Evolutionary conservation across 176 grass and related monocot genomes (phyloP).

Genomic region (Tuctoria greenei): DNA sequence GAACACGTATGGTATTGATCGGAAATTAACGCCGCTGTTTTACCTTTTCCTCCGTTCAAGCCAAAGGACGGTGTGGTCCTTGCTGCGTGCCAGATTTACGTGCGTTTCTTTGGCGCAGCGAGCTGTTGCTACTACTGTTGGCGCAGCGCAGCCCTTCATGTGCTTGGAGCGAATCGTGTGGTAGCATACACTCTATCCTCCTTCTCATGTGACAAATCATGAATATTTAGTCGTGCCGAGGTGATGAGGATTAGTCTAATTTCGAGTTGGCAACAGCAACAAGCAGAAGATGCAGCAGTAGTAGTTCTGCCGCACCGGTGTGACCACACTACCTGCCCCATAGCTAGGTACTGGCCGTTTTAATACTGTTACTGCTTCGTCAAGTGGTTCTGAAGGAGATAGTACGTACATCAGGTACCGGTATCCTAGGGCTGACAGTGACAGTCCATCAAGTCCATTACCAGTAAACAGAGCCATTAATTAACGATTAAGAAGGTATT

Average conservation of each 20-base stretch:
- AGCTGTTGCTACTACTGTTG: background rate
- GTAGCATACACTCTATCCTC: too few relatives aligned
- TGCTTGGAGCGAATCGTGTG: too few relatives aligned
- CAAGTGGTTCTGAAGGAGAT: slow-evolving; percentile 1
- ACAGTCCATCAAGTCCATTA: slow-evolving; percentile 23
- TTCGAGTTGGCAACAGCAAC: background rate
- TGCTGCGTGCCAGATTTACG: background rate
- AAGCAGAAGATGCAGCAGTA: background rate
- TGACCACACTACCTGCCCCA: slow-evolving; percentile 12
- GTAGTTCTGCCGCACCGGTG: background rate
- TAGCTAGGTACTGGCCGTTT: background rate
- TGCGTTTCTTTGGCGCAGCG: background rate
- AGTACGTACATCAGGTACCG: background rate
- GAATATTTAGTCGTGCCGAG: background rate
- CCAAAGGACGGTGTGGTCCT: slow-evolving; percentile 23
- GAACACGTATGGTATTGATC: background rate
- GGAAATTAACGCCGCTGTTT: slow-evolving; percentile 16
- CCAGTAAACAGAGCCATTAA: background rate
- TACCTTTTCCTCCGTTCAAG: background rate
- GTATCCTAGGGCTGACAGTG: slow-evolving; percentile 44
- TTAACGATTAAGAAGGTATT: background rate
- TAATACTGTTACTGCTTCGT: slow-evolving; percentile 29
- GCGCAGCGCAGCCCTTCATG: background rate
- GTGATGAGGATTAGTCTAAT: background rate
- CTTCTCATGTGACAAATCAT: slow-evolving; percentile 17